phyloP scores from a whole-genome alignment of 768 basidiomycete species.

The Hygrophoropsis aurantiaca region DNA sequence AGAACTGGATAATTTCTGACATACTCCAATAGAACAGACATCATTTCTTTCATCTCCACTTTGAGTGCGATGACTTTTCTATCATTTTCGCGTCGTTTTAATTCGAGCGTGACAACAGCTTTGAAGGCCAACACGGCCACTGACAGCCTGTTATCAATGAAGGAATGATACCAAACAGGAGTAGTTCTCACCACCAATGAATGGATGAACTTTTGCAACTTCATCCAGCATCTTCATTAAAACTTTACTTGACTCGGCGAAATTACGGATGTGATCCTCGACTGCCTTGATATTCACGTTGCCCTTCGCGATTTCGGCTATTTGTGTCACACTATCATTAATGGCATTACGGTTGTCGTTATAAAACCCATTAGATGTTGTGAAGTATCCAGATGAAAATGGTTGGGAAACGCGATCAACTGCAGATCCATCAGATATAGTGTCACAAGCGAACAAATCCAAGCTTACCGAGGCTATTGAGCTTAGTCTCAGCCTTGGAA shows the following conservation, averaged over 20 bases:
- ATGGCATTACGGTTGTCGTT: constrained; percentile 1
- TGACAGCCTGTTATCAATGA: constrained; percentile 10
- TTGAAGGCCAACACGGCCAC: constrained; percentile 53
- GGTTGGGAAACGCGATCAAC: background rate
- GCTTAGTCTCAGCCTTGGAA: background rate
- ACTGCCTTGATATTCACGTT: constrained; percentile 4
- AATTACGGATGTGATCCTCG: constrained; percentile 16
- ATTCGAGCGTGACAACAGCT: constrained; percentile 46
- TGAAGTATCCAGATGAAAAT: background rate
- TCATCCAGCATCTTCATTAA: constrained; percentile 25
- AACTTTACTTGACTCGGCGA: constrained; percentile 20
- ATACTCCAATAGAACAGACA: constrained; percentile 45
- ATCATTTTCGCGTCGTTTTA: constrained; percentile 51
- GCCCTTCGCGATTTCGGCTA: background rate
- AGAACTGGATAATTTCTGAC: constrained; percentile 10
- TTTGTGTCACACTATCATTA: background rate
- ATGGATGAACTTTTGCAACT: constrained; percentile 27
- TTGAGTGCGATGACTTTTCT: constrained; percentile 46
- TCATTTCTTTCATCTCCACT: constrained; percentile 51
- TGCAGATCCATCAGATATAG: background rate
- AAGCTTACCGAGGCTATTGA: constrained; percentile 1
- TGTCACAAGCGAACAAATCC: background rate
- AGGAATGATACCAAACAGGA: background rate
- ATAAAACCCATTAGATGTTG: background rate
- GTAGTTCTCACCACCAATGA: constrained; percentile 19